Evolutionary conservation across 2,329 filamentous ascomycete genomes (phyloP), one percentile per base, ranked within the genome.

Genomic region (Ophiosphaerella herpotricha): DNA sequence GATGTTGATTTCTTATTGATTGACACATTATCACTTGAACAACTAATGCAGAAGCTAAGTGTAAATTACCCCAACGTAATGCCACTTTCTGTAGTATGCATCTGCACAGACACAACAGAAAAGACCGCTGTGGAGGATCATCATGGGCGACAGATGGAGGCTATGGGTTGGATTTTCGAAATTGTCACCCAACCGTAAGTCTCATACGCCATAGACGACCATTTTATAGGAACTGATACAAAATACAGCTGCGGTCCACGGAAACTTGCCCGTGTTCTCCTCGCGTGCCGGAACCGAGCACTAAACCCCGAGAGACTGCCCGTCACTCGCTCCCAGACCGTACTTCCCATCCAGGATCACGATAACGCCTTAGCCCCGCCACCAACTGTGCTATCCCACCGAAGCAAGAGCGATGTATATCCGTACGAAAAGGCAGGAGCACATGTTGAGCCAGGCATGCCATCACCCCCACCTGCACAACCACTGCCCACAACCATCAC

Each of bases 161-260:
- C 57, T 26, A 43, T 63, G n/a, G 62, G 61, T 14, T 68, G 66
- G 65, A 53, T 60, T 9, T 49, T 52, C 16, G 63, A 69, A 36
- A 48, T 65, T 5, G 54, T 68, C 5, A 61, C 63, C 1, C 66
- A 67, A 48, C 66, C 66, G 60, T 64, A 57, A 57, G 63, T 57
- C 13, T 18, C 7, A 11, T n/a, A 14, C 7, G 18, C 26, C 6
- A 29, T 29, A 29, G 26, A 11, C 26, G 7, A 11, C 2, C 13
- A 29, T 9, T 3, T 16, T 5, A 33, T 11, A 37, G n/a, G 7
- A 3, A 13, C 4, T 24, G 3, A 16, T 23, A 32, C 7, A 44
- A 38, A 37, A 52, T 43, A 2, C 26, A 66, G 63, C 7, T 68
- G 64, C 26, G 66, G 66, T 31, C 66, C 66, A 12, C 62, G 61